Evolutionary conservation across 2,329 filamentous ascomycete species (phyloP).

Genomic region (Daldinia sp.): DNA sequence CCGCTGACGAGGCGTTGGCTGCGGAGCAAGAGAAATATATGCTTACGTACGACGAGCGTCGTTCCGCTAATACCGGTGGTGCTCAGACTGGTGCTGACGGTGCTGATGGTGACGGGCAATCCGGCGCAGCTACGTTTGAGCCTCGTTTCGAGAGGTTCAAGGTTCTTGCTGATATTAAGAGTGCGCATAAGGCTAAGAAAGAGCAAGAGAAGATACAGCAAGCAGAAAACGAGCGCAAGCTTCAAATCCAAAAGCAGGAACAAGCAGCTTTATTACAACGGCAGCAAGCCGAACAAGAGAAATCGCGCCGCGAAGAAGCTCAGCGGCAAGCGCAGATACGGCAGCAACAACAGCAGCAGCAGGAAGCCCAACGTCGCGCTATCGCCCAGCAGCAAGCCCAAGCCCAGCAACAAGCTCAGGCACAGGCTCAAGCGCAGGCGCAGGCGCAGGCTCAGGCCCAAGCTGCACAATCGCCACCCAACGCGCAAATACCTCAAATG

Average conservation of each 20-base stretch:
- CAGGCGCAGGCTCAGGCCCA: constrained; percentile 50
- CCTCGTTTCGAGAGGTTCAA: constrained; percentile 93
- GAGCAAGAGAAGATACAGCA: constrained; percentile 80
- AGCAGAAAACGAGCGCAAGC: constrained; percentile 67
- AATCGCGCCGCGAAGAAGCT: constrained; percentile 51
- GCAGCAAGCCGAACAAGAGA: constrained; percentile 54
- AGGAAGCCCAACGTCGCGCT: constrained; percentile 50
- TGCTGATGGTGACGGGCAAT: constrained; percentile 78
- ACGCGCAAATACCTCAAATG: constrained; percentile 51
- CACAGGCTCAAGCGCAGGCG: constrained; percentile 48
- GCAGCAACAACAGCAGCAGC: constrained; percentile 48
- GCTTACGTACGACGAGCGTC: constrained; percentile 89
- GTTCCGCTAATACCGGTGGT: constrained; percentile 70
- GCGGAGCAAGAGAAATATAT: constrained; percentile 92
- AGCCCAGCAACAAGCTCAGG: constrained; percentile 47
- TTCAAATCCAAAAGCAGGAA: constrained; percentile 60
- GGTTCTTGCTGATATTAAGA: constrained; percentile 85
- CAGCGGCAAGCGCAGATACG: constrained; percentile 58
- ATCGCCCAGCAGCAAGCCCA: constrained; percentile 39
- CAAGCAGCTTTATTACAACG: constrained; percentile 54
- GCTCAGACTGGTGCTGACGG: constrained; percentile 69
- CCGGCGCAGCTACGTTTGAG: constrained; percentile 80
- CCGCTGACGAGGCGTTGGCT: constrained; percentile 91
- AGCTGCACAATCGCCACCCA: constrained; percentile 51
- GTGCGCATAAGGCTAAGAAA: constrained; percentile 80